Conservation (phyloP, 2,329 filamentous ascomycete genomes). For the Colletotrichum melonis region DNA sequence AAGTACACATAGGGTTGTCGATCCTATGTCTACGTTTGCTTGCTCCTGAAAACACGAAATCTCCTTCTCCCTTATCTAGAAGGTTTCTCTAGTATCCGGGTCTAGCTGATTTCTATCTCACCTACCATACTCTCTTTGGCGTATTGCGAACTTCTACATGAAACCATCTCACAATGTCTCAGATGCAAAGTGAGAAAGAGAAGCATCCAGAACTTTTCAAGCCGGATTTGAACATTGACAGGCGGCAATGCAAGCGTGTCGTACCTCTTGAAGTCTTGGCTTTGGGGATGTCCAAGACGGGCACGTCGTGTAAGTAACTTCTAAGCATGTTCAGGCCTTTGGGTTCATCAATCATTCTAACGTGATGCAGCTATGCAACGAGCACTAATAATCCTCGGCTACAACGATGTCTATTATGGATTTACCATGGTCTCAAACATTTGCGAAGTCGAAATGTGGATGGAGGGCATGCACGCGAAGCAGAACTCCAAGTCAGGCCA, state of each 20-base stretch:
- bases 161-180: neutral
- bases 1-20: neutral
- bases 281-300: neutral
- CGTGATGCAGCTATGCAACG: too few relatives aligned
- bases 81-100: neutral
- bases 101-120: neutral
- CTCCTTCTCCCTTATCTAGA: neutral
- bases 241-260: neutral
- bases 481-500: too few relatives aligned
- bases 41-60: neutral
- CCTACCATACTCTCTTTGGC: too few relatives aligned
- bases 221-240: neutral
- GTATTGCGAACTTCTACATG: too few relatives aligned
- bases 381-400: too few relatives aligned
- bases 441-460: too few relatives aligned
- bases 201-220: neutral
- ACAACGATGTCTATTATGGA: too few relatives aligned
- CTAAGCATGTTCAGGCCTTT: too few relatives aligned
- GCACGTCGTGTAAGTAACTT: too few relatives aligned
- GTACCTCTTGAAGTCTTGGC: neutral
- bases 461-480: too few relatives aligned
- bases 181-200: neutral
- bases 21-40: neutral
- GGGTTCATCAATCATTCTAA: too few relatives aligned
- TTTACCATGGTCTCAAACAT: too few relatives aligned